These are phyloP conservation scores for Aureoboletus auriporus DNA, from an alignment of 768 basidiomycete species.

Conservation along the genomic window DNA sequence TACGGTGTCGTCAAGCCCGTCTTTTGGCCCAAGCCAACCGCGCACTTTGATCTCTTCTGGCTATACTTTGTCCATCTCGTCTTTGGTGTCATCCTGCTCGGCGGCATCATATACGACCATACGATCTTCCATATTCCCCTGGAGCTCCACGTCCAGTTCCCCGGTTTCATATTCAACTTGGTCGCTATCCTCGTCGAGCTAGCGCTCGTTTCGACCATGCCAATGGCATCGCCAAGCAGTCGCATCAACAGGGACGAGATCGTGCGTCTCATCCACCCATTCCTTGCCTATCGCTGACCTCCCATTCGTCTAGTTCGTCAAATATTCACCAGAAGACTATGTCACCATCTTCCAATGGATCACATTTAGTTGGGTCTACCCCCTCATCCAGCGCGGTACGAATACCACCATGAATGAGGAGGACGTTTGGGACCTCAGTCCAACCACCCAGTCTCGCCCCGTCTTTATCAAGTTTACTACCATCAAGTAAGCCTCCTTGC, in stretches of 20 bases:
- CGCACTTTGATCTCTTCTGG: slow-evolving; percentile 59
- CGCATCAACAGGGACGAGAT: slow-evolving; percentile 53
- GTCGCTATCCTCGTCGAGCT: slow-evolving; percentile 41
- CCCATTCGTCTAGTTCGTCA: slow-evolving; percentile 19
- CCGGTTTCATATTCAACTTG: slow-evolving; percentile 39
- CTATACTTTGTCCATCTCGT: slow-evolving; percentile 51
- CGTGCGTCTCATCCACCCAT: slow-evolving; percentile 37
- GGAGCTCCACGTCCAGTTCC: slow-evolving; percentile 29
- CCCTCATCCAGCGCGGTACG: slow-evolving; percentile 51
- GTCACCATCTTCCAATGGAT: slow-evolving; percentile 68
- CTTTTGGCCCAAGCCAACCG: slow-evolving; percentile 48
- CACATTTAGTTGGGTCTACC: slow-evolving; percentile 69
- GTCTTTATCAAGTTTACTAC: slow-evolving; percentile 49
- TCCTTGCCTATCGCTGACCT: not conserved
- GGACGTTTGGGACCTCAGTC: slow-evolving; percentile 71
- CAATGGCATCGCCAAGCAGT: slow-evolving; percentile 58
- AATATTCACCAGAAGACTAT: slow-evolving; percentile 64
- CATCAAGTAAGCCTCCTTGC: slow-evolving; percentile 13
- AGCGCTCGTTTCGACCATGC: slow-evolving; percentile 54
- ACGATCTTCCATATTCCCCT: slow-evolving; percentile 40
- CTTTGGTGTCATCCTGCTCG: slow-evolving; percentile 45
- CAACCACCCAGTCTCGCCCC: slow-evolving; percentile 61
- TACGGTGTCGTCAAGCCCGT: slow-evolving; percentile 60
- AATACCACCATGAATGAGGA: slow-evolving; percentile 58
- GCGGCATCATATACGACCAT: slow-evolving; percentile 52